These are phyloP conservation scores for Eimeria praecox DNA, from an alignment of 169 alveolate genomes.

Conservation along the genomic window DNA sequence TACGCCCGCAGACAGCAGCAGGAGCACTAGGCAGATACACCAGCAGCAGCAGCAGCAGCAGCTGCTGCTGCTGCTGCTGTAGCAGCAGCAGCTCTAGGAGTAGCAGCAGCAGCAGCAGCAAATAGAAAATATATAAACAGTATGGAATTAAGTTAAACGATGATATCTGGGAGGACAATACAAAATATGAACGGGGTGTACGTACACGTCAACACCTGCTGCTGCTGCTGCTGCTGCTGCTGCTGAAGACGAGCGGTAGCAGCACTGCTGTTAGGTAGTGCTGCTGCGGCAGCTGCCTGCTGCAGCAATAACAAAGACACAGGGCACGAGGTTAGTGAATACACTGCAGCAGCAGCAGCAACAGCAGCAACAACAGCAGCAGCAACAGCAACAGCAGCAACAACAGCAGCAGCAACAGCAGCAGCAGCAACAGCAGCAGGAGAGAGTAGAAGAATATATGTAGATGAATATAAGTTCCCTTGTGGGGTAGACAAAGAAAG, in stretches of 20 bases:
- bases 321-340: background rate
- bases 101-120: constrained; percentile 30
- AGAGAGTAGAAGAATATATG: background rate
- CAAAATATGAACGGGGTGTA: background rate
- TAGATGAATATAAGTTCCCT: background rate
- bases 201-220: background rate
- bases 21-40: background rate
- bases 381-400: background rate
- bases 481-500: background rate
- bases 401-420: background rate
- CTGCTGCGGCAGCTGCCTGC: background rate
- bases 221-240: constrained; percentile 8
- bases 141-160: background rate
- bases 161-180: no score
- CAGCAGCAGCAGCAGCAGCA: constrained; percentile 9
- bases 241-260: background rate
- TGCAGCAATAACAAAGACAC: constrained; percentile 11
- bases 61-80: background rate
- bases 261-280: background rate
- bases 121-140: background rate
- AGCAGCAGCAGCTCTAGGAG: background rate
- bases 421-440: background rate
- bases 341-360: constrained; percentile 22
- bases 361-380: constrained; percentile 26
- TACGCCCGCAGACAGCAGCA: background rate